Percentiles rank a stretch among this genome's conserved stretches.
Conservation (phyloP, 345 rosid species). For the Linum usitatissimum region DNA sequence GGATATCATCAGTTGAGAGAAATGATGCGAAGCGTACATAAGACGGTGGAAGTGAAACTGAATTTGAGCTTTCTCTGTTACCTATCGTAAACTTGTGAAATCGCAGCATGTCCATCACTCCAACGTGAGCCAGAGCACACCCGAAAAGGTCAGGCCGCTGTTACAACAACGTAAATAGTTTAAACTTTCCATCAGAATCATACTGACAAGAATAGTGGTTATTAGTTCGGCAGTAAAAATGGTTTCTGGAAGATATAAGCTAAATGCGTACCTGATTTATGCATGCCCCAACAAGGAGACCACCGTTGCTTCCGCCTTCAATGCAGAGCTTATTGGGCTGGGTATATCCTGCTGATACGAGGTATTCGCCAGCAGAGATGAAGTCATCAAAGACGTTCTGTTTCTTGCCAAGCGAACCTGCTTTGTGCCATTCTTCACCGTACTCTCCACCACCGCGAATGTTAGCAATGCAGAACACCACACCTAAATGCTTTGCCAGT, state of each 20-base stretch:
- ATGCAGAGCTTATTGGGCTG: constrained; percentile 63
- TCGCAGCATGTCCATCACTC: constrained; percentile 98
- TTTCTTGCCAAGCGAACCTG: constrained; percentile 66
- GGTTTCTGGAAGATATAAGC: no score
- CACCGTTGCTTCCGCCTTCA: constrained; percentile 96
- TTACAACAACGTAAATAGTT: no score
- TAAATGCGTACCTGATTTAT: constrained; percentile 98
- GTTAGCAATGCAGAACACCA: constrained; percentile 68
- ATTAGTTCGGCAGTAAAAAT: no score
- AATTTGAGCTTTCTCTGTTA: neutral
- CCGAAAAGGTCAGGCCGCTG: constrained; percentile 98
- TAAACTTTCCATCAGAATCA: no score
- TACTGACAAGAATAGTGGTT: no score
- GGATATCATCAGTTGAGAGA: constrained; percentile 6
- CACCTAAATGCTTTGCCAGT: constrained; percentile 65
- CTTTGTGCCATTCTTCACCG: constrained; percentile 95
- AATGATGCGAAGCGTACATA: no score
- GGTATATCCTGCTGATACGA: constrained; percentile 70
- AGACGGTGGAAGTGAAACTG: no score
- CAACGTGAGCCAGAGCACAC: constrained; percentile 95
- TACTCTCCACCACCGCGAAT: constrained; percentile 99
- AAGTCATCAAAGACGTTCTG: constrained; percentile 93
- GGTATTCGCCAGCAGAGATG: constrained; percentile 64
- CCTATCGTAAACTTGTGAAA: constrained; percentile 95
- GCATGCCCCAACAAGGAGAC: constrained; percentile 87